phyloP scores from a whole-genome alignment of 768 basidiomycete genomes.

The Serpula lacrymans region DNA sequence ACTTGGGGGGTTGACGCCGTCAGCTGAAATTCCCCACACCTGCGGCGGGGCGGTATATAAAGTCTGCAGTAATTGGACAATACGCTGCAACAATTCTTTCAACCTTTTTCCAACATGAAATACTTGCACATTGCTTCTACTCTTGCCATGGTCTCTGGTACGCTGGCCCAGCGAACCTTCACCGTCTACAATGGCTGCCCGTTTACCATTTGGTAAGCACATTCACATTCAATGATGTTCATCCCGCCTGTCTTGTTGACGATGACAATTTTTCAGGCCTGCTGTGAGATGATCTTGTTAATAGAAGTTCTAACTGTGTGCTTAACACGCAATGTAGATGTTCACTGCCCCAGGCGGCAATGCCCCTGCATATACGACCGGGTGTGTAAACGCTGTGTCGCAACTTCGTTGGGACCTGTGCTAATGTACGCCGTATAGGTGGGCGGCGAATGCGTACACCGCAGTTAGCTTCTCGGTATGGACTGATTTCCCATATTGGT shows the following conservation, averaged over 20 bases:
- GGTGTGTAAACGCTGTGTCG: constrained; percentile 41
- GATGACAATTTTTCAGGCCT: constrained; percentile 34
- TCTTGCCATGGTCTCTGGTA: constrained; percentile 27
- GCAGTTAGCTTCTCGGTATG: constrained; percentile 25
- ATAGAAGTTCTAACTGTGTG: no score
- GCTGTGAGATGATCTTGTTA: constrained; percentile 26
- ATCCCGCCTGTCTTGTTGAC: neutral
- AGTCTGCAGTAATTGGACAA: neutral
- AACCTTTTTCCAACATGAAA: constrained; percentile 20
- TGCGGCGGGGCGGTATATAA: neutral
- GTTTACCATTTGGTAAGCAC: constrained; percentile 62
- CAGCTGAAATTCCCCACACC: neutral
- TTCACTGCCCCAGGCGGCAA: constrained; percentile 55
- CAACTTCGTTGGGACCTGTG: no score
- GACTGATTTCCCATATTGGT: neutral
- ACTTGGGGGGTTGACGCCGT: no score
- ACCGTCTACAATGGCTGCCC: constrained; percentile 61
- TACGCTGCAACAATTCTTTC: neutral
- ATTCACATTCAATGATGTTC: neutral
- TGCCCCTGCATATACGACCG: constrained; percentile 40
- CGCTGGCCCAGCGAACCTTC: constrained; percentile 52
- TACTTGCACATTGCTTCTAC: constrained; percentile 20
- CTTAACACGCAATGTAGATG: constrained; percentile 32
- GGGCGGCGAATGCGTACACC: constrained; percentile 27
- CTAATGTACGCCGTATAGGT: no score